These are phyloP conservation scores for Tulasnella sp. DNA, from an alignment of 768 basidiomycete species.

Conservation along the genomic window DNA sequence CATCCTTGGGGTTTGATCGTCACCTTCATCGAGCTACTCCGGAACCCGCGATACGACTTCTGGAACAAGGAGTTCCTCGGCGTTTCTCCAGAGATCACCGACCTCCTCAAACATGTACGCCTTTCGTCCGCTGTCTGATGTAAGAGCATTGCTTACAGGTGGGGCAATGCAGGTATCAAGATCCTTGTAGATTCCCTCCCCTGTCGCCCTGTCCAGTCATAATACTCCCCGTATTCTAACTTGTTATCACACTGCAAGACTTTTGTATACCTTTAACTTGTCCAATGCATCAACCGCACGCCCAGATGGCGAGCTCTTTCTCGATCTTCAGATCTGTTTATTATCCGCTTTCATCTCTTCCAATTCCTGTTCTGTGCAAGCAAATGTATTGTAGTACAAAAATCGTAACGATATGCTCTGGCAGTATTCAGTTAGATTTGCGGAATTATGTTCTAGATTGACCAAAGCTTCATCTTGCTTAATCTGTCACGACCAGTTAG, in stretches of 20 bases:
- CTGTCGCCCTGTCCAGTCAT: background rate
- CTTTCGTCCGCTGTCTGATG: background rate
- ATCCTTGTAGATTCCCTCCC: conserved; percentile 17
- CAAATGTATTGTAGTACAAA: conserved; percentile 18
- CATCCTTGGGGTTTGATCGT: conserved; percentile 95
- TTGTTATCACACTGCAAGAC: conserved; percentile 16
- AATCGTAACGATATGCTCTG: conserved; percentile 21
- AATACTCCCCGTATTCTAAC: background rate
- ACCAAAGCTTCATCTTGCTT: conserved; percentile 18
- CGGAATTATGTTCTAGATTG: background rate
- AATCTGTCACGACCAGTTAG: background rate
- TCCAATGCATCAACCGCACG: background rate
- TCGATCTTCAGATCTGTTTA: background rate
- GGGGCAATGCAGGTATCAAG: conserved; percentile 8
- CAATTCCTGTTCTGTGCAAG: conserved; percentile 16
- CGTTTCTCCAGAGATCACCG: conserved; percentile 71
- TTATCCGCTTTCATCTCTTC: background rate
- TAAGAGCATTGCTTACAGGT: background rate
- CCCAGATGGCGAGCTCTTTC: background rate
- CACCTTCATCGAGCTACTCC: conserved; percentile 89
- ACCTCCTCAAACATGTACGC: conserved; percentile 29
- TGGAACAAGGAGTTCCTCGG: conserved; percentile 85
- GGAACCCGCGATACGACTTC: conserved; percentile 86
- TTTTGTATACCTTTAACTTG: conserved; percentile 5
- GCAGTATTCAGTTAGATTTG: background rate